phyloP scores from a whole-genome alignment of 2,329 filamentous ascomycete genomes.

The Pseudogymnoascus sp. region DNA sequence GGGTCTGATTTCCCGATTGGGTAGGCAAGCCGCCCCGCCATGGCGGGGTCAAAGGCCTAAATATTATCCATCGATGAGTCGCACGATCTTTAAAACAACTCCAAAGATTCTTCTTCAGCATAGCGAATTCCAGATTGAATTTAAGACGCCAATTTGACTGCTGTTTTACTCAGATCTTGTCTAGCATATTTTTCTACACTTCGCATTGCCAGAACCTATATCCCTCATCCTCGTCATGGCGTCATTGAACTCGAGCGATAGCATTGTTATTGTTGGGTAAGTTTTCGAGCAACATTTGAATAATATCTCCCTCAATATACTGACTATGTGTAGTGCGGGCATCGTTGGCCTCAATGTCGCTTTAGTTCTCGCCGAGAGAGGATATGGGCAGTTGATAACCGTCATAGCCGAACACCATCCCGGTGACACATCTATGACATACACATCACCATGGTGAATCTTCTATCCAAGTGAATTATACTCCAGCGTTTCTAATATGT shows the following conservation, averaged over 20 bases:
- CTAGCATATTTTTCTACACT: not conserved
- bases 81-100: constrained; percentile 7
- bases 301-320: not conserved
- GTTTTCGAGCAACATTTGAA: not conserved
- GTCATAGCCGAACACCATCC: constrained; percentile 35
- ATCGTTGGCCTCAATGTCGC: constrained; percentile 34
- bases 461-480: not conserved
- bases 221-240: not conserved
- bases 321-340: constrained; percentile 17
- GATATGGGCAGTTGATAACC: constrained; percentile 29
- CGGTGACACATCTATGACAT: constrained; percentile 31
- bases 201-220: not conserved
- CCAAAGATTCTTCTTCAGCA: not conserved
- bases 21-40: constrained; percentile 3
- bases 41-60: not conserved
- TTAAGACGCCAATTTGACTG: not conserved
- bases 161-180: not conserved
- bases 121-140: not conserved
- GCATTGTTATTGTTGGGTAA: constrained; percentile 8
- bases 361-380: constrained; percentile 29
- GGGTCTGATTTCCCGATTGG: not conserved
- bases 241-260: constrained; percentile 4
- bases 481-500: not conserved
- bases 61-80: not conserved
- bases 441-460: constrained; percentile 34